phyloP scores from a whole-genome alignment of 192 early-diverging fungal genomes.

The Lunasporangiospora selenospora region DNA sequence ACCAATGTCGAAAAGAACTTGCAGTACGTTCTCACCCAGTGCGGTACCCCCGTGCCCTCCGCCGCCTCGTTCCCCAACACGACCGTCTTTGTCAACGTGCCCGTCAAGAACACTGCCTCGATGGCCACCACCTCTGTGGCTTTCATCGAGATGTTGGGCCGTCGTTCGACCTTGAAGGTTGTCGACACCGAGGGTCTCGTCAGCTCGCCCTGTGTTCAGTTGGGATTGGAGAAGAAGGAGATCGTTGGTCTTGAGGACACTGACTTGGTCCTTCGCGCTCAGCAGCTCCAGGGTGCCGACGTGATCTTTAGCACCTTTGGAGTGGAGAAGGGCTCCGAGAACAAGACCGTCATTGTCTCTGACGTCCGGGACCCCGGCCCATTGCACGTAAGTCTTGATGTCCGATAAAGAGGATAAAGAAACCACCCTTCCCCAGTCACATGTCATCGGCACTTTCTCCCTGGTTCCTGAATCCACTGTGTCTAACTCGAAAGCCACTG shows the following conservation, averaged over 20 bases:
- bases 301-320: conserved; percentile 51
- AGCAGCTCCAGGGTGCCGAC: conserved; percentile 56
- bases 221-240: conserved; percentile 9
- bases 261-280: conserved; percentile 52
- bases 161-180: conserved; percentile 38
- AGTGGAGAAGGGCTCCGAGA: conserved; percentile 39
- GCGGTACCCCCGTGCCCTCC: conserved; percentile 64
- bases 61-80: conserved; percentile 49
- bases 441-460: too few species aligned
- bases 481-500: too few species aligned
- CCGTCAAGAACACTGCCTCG: conserved; percentile 51
- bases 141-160: conserved; percentile 60
- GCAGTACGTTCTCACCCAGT: conserved; percentile 74
- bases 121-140: conserved; percentile 48
- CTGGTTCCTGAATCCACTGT: too few species aligned
- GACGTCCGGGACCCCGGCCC: conserved; percentile 55
- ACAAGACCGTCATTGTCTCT: conserved; percentile 56
- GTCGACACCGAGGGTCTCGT: conserved; percentile 47
- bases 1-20: conserved; percentile 59
- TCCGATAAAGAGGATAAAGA: too few species aligned
- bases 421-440: too few species aligned
- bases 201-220: conserved; percentile 60
- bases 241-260: conserved; percentile 47
- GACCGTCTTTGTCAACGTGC: conserved; percentile 50
- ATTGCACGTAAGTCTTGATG: conserved; percentile 57